Base-by-base conservation (phyloP, 164 flowering plant genomes). In the Vitis cinerea region DNA sequence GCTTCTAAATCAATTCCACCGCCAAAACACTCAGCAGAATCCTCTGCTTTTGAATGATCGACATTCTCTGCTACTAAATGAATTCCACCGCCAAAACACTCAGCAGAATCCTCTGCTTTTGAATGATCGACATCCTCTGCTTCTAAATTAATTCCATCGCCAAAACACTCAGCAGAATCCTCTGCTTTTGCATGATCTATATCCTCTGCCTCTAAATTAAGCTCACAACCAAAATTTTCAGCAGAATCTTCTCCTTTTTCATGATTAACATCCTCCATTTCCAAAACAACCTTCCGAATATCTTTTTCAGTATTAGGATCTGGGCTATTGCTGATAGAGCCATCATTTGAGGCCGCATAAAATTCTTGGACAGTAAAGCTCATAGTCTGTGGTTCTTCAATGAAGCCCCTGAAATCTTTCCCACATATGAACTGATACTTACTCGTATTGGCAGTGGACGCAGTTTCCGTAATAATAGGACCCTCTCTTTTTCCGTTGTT, bases 281-380 rank as follows among this genome's bases (percentile, higher is more conserved):
- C 69, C 12, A 44, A 23, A 56, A 57, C 19, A 49, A 49, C 44
- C 10, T 51, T 17, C 15, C 3, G 31, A 61, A 50, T 10, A 44
- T 16, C 54, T 15, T 15, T 9, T 1, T 15, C 57, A 16, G 16
- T 6, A 31, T 49, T 52, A 12, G 10, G 44, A 55, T 10, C 10
- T 48, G 23, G 30, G 19, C 7, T 37, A 54, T 44, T 52, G 64
- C 10, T 12, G 55, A 6, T 5, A n/a, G 31, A 53, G 30, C 49
- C 48, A 61, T 78, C 76, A 66, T 55, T 59, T 47, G 73, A 64
- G 67, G 59, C 75, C 66, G 67, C 50, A 71, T 59, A 79, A 44
- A 71, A 31, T 50, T 84, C 84, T 61, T 74, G 79, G 14, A 81
- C 75, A n/a, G 64, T 56, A 50, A 82, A 76, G 61, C 63, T 78